phyloP scores from a whole-genome alignment of 2,329 filamentous ascomycete genomes.

The Dryadomyces quercus-mongolicae region DNA sequence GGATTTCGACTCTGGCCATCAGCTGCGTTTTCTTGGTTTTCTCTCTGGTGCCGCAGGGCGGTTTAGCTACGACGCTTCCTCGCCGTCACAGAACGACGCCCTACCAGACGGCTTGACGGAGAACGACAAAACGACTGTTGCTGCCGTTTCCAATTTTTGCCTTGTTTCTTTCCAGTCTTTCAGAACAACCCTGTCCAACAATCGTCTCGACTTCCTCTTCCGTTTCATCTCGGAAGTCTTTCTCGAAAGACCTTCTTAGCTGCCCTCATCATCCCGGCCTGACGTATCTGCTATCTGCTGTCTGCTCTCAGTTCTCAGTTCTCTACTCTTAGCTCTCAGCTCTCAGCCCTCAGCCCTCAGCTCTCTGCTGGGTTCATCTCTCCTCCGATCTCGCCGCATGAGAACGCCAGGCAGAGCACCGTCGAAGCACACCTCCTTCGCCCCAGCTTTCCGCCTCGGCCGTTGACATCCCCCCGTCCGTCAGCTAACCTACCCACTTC shows the following conservation, averaged over 20 bases:
- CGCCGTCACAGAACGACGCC: not conserved
- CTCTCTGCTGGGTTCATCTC: not conserved
- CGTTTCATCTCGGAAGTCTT: too few species aligned
- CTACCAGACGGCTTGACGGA: not conserved
- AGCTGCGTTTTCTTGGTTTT: not conserved
- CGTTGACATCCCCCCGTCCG: not conserved
- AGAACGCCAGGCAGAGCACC: not conserved
- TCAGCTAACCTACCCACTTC: not conserved
- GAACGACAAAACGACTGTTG: not conserved
- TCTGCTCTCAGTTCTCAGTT: not conserved
- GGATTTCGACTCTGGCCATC: not conserved
- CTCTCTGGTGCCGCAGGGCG: slow-evolving; percentile 3
- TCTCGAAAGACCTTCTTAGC: too few species aligned
- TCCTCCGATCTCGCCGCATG: slow-evolving; percentile 2
- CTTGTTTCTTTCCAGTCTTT: too few species aligned
- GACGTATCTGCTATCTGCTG: too few species aligned
- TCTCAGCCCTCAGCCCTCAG: not conserved
- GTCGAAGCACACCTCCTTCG: not conserved
- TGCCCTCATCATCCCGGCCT: too few species aligned
- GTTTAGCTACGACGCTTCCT: not conserved
- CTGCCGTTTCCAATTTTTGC: too few species aligned
- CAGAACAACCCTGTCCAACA: too few species aligned
- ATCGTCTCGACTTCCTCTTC: too few species aligned
- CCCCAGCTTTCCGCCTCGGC: not conserved
- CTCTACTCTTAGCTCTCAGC: not conserved